Base-by-base conservation (phyloP, 768 basidiomycete genomes). In the Xerocomus spinulosus region DNA sequence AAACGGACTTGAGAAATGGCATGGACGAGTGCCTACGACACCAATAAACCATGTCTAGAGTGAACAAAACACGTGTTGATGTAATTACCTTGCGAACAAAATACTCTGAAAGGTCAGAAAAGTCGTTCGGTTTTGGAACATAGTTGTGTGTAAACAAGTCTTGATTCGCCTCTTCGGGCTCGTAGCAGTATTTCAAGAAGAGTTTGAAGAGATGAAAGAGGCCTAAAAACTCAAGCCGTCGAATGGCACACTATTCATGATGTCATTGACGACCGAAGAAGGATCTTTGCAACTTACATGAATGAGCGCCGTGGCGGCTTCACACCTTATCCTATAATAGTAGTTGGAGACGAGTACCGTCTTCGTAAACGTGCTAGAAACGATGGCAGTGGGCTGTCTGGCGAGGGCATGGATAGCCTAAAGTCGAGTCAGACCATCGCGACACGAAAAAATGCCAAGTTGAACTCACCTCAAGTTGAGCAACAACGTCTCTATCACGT, bases 201-300 rank as follows among this genome's bases (percentile, higher is more conserved):
- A 98, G 76, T 67, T 97, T 99, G 75, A 96, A 90, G 26, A 99
- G 78, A 64, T 95, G 91, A 69, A 97, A 97, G 21, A 95, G 75
- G 9, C 95, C 95, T 49, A 98, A 71, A 62, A 90, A 92, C 52
- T 96, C 87, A 26, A 93, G 73, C 46, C 79, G 76, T 42, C 81
- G 81, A 43, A 85, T 79, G n/a, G 87, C 89, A 67, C 91, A 93
- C 93, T 95, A 67, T 5, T 42, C 30, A 38, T 36, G 3, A 39
- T 41, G 44, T 56, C 39, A 56, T 44, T 21, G 42, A 48, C 35
- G 45, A 48, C 49, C 54, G 38, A 49, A 41, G 41, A 9, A 35
- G 18, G 25, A 21, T 29, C 35, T 39, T 41, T 29, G 41, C 26
- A 36, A 70, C 87, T 63, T 64, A 94, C 92, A 29, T 77, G 78